Conservation (phyloP, 192 early-diverging fungal species). For the Neocallimastix lanati region DNA sequence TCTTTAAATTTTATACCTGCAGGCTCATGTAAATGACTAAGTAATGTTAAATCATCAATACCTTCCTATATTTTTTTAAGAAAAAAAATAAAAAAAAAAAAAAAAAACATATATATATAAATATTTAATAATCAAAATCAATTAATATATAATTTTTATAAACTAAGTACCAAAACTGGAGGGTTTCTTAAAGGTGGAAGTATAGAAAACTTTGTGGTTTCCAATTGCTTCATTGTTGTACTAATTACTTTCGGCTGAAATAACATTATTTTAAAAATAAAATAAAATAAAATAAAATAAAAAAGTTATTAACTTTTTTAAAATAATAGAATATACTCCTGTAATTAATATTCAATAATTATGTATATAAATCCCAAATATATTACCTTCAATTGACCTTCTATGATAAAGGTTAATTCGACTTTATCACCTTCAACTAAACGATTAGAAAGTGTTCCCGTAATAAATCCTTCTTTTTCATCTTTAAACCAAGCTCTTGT, state of each 20-base stretch:
- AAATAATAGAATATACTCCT: no score
- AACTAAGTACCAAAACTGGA: slow-evolving; percentile 37
- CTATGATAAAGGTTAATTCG: slow-evolving; percentile 34
- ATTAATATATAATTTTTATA: no score
- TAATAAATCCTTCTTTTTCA: slow-evolving; percentile 66
- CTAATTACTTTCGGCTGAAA: not conserved
- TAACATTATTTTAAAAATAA: no score
- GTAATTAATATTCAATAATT: no score
- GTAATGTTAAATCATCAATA: not conserved
- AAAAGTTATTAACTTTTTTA: no score
- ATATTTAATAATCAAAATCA: no score
- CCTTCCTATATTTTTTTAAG: not conserved
- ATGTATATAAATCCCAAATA: no score
- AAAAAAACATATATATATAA: no score
- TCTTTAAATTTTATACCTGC: no score
- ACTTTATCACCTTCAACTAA: slow-evolving; percentile 24
- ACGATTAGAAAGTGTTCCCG: slow-evolving; percentile 35
- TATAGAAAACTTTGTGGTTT: slow-evolving; percentile 37
- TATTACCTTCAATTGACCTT: slow-evolving; percentile 14
- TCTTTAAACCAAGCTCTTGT: slow-evolving; percentile 80
- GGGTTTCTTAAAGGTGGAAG: slow-evolving; percentile 93
- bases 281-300: no score
- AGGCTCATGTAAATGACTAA: not conserved
- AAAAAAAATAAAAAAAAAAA: not conserved
- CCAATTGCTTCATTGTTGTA: not conserved